Evolutionary conservation across 495 filamentous ascomycete genomes (phyloP), one percentile per base, ranked within the genome.

Genomic region (Annulohypoxylon moriforme): DNA sequence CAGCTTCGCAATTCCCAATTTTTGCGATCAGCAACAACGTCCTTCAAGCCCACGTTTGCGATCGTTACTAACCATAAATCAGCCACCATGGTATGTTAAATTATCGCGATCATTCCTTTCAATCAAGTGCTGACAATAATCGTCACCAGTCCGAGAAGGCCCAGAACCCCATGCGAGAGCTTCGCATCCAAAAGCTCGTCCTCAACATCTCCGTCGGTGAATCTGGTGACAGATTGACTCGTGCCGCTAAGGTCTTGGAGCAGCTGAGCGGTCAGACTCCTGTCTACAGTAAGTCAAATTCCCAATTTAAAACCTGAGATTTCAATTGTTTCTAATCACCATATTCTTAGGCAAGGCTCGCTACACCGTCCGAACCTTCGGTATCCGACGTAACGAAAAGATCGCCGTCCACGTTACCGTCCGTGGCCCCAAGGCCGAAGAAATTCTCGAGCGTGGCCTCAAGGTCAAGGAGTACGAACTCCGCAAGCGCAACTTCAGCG

Each of bases 381-480:
- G 96, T 91, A 99, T 99, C 89, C 95, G 96, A 81, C 94, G 96
- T 92, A 98, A 99, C 90, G 96, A 99, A 84, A 99, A 98, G 91
- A 98, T 99, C 79, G 88, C 96, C 73, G 96, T 99, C 67, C 96
- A 99, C 86, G 96, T 99, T 80, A 99, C 96, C 81, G 94, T 99
- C 85, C 96, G 96, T 80, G 96, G 96, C 76, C 94, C 96, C 85
- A 99, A 99, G 90, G 96, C 96, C 68, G 96, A 99, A 90, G 96
- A 99, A 86, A 99, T 99, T 80, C 90, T 99, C 79, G 96, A 99
- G 92, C 94, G 96, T 87, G 96, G 96, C 80, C 90, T 99, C 77
- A 98, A 98, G 90, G 96, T 99, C 89, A 99, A 99, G 93, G 96
- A 99, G 86, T 99, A 98, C 87, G 96, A 99, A 84, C 86, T 99